phyloP scores from a whole-genome alignment of 169 alveolate genomes.

The Miamiensis avidus region DNA sequence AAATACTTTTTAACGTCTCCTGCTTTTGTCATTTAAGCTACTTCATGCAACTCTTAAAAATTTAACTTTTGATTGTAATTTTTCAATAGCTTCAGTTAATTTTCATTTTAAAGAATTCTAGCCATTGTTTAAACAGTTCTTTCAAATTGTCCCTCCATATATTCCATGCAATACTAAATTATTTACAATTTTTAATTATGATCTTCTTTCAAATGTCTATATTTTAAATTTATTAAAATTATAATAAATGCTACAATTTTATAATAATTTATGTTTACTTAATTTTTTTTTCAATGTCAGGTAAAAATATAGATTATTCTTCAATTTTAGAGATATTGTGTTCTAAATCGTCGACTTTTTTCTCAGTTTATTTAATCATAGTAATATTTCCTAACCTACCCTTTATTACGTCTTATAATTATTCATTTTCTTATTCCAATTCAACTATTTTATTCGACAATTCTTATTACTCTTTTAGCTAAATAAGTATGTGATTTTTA shows the following conservation, averaged over 20 bases:
- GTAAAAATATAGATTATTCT: neutral
- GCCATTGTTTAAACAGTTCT: neutral
- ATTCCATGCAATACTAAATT: neutral
- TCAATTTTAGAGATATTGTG: neutral
- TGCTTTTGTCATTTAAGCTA: neutral
- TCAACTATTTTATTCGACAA: neutral
- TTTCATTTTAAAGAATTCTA: neutral
- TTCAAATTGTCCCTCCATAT: neutral
- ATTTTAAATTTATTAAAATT: too few species aligned
- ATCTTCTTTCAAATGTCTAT: neutral
- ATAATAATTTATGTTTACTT: neutral
- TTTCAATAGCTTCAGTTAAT: neutral
- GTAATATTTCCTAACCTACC: too few species aligned
- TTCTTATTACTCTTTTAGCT: neutral
- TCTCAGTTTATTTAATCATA: neutral
- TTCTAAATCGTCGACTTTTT: neutral
- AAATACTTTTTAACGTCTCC: neutral
- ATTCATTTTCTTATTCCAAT: neutral
- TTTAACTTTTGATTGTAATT: too few species aligned
- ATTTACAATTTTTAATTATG: neutral
- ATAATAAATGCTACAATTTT: too few species aligned
- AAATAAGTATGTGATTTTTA: too few species aligned
- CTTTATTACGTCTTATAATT: neutral
- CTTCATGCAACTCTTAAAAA: neutral
- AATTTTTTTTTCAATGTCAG: neutral